A percentile compares a stretch with the other conserved stretches of the same genome.
Evolutionary conservation across 2,329 filamentous ascomycete species (phyloP).

Genomic region (Talaromyces sp.): DNA sequence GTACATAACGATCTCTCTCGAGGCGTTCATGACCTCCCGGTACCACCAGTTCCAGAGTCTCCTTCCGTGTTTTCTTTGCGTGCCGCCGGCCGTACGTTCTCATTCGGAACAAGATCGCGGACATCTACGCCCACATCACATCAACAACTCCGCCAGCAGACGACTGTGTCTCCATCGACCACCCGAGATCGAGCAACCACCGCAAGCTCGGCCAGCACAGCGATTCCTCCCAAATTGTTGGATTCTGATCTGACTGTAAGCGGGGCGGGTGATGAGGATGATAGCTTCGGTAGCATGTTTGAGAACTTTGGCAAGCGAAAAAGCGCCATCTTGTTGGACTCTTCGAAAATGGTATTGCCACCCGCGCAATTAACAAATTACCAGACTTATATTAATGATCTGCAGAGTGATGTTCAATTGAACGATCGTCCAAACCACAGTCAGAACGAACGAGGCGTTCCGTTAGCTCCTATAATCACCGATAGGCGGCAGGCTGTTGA

Average conservation of each 20-base stretch:
- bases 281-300: slow-evolving; percentile 54
- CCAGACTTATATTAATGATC: neutral
- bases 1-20: slow-evolving; percentile 38
- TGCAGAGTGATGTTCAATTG: slow-evolving; percentile 20
- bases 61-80: slow-evolving; percentile 39
- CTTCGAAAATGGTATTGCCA: slow-evolving; percentile 22
- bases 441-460: slow-evolving; percentile 26
- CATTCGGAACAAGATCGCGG: slow-evolving; percentile 46
- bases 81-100: slow-evolving; percentile 52
- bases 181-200: slow-evolving; percentile 49
- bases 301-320: slow-evolving; percentile 41
- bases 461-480: slow-evolving; percentile 45
- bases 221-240: slow-evolving; percentile 50
- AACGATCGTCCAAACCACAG: slow-evolving; percentile 23
- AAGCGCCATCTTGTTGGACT: slow-evolving; percentile 26
- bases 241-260: slow-evolving; percentile 45
- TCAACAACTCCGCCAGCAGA: slow-evolving; percentile 24
- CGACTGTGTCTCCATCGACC: slow-evolving; percentile 19
- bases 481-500: slow-evolving; percentile 45
- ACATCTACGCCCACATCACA: slow-evolving; percentile 23
- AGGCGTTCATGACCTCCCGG: slow-evolving; percentile 41
- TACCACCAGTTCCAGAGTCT: slow-evolving; percentile 40
- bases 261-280: slow-evolving; percentile 34
- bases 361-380: neutral
- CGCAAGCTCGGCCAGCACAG: slow-evolving; percentile 50